phyloP scores from a whole-genome alignment of 169 alveolate species.

The Cyclospora cayetanensis region DNA sequence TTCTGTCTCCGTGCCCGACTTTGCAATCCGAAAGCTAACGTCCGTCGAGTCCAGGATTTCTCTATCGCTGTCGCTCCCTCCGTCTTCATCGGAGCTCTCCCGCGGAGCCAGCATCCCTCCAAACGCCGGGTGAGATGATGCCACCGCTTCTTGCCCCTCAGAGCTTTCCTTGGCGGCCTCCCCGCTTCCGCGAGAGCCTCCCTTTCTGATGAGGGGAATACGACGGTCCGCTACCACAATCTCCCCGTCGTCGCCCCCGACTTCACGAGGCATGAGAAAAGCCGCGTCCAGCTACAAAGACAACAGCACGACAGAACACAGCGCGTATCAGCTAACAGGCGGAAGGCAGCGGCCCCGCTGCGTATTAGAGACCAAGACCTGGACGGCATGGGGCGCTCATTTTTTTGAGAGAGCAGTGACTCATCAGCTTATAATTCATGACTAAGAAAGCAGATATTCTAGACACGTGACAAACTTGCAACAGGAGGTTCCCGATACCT shows the following conservation, averaged over 20 bases:
- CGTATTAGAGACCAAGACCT: too few relatives aligned
- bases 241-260: conserved; percentile 11
- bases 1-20: conserved; percentile 42
- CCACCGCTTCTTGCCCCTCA: not conserved
- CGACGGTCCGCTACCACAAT: conserved; percentile 48
- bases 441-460: too few relatives aligned
- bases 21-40: conserved; percentile 33
- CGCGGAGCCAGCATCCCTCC: conserved; percentile 6
- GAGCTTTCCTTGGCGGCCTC: not conserved
- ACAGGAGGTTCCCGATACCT: not conserved
- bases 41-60: conserved; percentile 13
- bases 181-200: not conserved
- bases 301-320: not conserved
- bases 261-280: conserved; percentile 1
- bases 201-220: not conserved
- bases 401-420: too few relatives aligned
- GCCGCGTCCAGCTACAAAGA: conserved; percentile 14
- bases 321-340: too few relatives aligned
- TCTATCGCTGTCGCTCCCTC: not conserved
- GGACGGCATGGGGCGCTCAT: too few relatives aligned
- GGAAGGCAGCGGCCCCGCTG: too few relatives aligned
- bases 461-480: too few relatives aligned
- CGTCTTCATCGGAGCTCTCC: not conserved
- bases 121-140: not conserved
- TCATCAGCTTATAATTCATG: too few relatives aligned